Evolutionary conservation across 129 eudicot genomes (phyloP).

Genomic region (Ambrosia artemisiifolia): DNA sequence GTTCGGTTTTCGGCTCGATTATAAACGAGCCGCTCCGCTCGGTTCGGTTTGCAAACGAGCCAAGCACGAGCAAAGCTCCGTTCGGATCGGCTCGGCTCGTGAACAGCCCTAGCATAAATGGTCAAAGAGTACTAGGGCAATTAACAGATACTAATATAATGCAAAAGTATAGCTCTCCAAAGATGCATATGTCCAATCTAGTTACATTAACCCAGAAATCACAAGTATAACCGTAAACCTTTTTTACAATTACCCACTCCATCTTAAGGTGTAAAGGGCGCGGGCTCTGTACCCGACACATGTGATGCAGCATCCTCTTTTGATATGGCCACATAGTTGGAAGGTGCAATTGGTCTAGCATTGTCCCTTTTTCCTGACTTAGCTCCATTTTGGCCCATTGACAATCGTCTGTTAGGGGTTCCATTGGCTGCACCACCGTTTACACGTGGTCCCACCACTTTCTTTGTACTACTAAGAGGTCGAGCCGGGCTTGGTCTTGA

Average conservation of each 20-base stretch:
- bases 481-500: slow-evolving; percentile 93
- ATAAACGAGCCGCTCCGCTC: no score
- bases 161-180: slow-evolving; percentile 23
- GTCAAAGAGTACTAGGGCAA: not conserved
- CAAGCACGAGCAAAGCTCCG: no score
- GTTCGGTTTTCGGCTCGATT: no score
- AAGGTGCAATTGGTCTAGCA: slow-evolving; percentile 64
- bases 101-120: no score
- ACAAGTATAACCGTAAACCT: slow-evolving; percentile 26
- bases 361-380: slow-evolving; percentile 70
- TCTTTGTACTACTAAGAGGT: slow-evolving; percentile 56
- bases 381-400: slow-evolving; percentile 72
- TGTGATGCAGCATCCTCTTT: slow-evolving; percentile 84
- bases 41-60: no score
- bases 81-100: no score
- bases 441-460: slow-evolving; percentile 76
- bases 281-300: slow-evolving; percentile 58
- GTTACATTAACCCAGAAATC: slow-evolving; percentile 12
- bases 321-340: slow-evolving; percentile 66
- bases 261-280: slow-evolving; percentile 59
- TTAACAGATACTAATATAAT: slow-evolving; percentile 7
- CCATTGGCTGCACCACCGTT: slow-evolving; percentile 73
- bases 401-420: slow-evolving; percentile 67
- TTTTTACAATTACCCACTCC: slow-evolving; percentile 10
- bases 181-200: slow-evolving; percentile 12